Evolutionary conservation across 768 basidiomycete species (phyloP).

Genomic region (Cystofilobasidium macerans): DNA sequence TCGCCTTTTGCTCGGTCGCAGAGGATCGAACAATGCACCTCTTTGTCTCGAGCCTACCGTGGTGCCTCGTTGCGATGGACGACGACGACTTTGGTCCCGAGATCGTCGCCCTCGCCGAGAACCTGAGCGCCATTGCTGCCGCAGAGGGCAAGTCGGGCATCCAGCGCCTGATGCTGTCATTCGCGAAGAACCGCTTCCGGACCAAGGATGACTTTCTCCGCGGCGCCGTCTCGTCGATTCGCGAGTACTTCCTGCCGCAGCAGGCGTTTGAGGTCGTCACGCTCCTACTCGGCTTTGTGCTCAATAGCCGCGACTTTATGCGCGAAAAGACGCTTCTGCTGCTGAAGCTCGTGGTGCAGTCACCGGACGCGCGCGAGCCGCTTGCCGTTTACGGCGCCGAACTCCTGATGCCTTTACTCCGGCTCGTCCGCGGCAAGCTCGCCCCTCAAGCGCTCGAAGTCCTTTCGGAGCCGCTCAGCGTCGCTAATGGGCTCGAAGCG

Average conservation of each 20-base stretch:
- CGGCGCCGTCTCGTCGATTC: constrained; percentile 70
- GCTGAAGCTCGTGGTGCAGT: constrained; percentile 77
- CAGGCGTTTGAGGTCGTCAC: constrained; percentile 73
- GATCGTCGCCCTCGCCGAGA: constrained; percentile 59
- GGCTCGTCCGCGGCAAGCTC: constrained; percentile 75
- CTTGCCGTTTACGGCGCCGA: constrained; percentile 70
- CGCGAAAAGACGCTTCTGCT: constrained; percentile 74
- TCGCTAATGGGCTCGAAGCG: constrained; percentile 56
- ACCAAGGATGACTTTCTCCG: constrained; percentile 88
- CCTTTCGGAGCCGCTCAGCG: constrained; percentile 77
- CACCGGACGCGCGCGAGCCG: constrained; percentile 60
- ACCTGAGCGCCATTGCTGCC: constrained; percentile 61
- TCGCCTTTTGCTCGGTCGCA: constrained; percentile 7
- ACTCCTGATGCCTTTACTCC: constrained; percentile 77
- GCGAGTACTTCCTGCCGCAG: constrained; percentile 62
- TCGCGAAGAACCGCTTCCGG: constrained; percentile 74
- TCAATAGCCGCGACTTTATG: constrained; percentile 73
- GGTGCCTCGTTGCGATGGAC: constrained; percentile 72
- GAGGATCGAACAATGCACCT: constrained; percentile 34
- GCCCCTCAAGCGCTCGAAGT: constrained; percentile 79
- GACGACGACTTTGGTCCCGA: constrained; percentile 50
- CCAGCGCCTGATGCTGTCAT: constrained; percentile 76
- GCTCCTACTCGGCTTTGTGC: constrained; percentile 69
- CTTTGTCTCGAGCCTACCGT: constrained; percentile 67
- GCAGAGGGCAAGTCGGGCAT: constrained; percentile 65